A percentile compares a stretch with the other conserved stretches of the same genome.
Evolutionary conservation across 768 basidiomycete genomes (phyloP).

Genomic region (Termitomyces sp.): DNA sequence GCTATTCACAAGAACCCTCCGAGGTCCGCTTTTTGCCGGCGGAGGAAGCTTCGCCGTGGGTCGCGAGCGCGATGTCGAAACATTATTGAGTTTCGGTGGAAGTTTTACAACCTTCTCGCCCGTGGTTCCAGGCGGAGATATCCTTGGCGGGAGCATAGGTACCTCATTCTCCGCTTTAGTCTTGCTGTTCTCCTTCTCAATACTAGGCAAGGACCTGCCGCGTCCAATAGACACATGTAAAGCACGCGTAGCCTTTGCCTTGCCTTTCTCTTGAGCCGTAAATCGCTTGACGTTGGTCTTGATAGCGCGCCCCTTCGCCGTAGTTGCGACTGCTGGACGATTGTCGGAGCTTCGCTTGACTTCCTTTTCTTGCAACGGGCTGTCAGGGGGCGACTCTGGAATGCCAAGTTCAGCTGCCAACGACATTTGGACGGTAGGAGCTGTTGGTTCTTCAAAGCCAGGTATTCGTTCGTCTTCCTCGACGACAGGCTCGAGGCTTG

Average conservation of each 20-base stretch:
- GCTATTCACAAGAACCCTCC: conserved; percentile 65
- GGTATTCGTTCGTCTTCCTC: conserved; percentile 30
- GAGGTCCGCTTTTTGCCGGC: conserved; percentile 41
- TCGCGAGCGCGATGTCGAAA: conserved; percentile 18
- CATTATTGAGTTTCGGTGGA: conserved; percentile 14
- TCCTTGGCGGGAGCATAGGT: conserved; percentile 13
- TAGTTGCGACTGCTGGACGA: conserved; percentile 7
- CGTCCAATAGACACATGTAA: conserved; percentile 27
- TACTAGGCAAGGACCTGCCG: conserved; percentile 12
- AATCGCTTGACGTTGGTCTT: conserved; percentile 27
- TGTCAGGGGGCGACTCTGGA: conserved; percentile 37
- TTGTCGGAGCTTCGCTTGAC: conserved; percentile 26
- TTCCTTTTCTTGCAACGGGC: conserved; percentile 51
- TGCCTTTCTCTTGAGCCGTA: conserved; percentile 35
- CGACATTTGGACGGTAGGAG: conserved; percentile 24
- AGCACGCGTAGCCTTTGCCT: conserved; percentile 21
- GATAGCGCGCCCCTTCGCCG: conserved; percentile 22
- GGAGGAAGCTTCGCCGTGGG: conserved; percentile 27
- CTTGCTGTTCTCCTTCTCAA: conserved; percentile 27
- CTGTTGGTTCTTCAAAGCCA: conserved; percentile 17
- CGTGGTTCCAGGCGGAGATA: conserved; percentile 15
- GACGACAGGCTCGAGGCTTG: conserved; percentile 24
- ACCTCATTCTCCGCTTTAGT: neutral
- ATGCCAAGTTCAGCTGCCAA: conserved; percentile 44
- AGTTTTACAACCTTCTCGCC: conserved; percentile 15